Percentiles rank a stretch among this genome's conserved stretches.
Evolutionary conservation across 352 stramenopile species (phyloP).

Genomic region (Phytophthora idaei): DNA sequence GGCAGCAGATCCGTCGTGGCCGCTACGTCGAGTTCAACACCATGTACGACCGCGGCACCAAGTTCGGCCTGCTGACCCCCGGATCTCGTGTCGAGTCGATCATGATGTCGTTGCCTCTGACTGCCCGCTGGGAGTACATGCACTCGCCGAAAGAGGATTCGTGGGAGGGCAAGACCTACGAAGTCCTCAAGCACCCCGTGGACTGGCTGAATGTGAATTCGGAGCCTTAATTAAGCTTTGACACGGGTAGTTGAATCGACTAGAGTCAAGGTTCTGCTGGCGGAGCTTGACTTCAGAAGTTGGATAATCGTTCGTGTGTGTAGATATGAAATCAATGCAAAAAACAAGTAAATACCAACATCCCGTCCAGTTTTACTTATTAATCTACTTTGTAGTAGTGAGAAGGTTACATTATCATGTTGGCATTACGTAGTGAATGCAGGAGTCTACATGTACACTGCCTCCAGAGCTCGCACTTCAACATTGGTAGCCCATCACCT

Average conservation of each 20-base stretch:
- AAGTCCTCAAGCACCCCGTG: slow-evolving; percentile 93
- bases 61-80: slow-evolving; percentile 97
- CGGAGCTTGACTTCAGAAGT: neutral
- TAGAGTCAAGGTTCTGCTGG: neutral
- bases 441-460: no score
- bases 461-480: no score
- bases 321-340: slow-evolving; percentile 26
- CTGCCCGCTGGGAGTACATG: slow-evolving; percentile 98
- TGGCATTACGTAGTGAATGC: no score
- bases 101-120: slow-evolving; percentile 98
- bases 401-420: no score
- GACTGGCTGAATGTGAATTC: slow-evolving; percentile 91
- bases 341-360: neutral
- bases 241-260: neutral
- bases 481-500: slow-evolving; percentile 1
- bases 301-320: slow-evolving; percentile 13
- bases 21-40: slow-evolving; percentile 99
- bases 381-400: no score
- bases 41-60: slow-evolving; percentile 98
- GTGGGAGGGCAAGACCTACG: slow-evolving; percentile 93
- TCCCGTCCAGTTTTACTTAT: no score
- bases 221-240: slow-evolving; percentile 31
- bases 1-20: slow-evolving; percentile 97
- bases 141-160: slow-evolving; percentile 85
- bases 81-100: slow-evolving; percentile 98